Conservation (phyloP, 495 filamentous ascomycete species). For the Hyaloscypha bicolor region DNA sequence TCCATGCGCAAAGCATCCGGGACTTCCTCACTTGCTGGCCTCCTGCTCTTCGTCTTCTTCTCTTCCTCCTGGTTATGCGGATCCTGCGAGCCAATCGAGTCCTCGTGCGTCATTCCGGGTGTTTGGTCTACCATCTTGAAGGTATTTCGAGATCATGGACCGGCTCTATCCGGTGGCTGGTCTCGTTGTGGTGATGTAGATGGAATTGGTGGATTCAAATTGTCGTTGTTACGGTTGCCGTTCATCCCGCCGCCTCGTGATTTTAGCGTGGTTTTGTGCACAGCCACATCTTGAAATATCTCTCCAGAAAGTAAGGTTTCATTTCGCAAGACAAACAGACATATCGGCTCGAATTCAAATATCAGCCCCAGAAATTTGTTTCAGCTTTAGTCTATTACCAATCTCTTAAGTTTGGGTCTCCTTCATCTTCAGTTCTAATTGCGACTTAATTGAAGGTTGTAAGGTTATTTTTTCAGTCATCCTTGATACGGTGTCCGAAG, state of each 20-base stretch:
- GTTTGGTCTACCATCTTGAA: conserved; percentile 29
- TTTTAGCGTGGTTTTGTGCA: conserved; percentile 24
- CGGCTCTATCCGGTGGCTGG: conserved; percentile 21
- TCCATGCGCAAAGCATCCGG: not conserved
- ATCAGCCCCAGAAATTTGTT: no score
- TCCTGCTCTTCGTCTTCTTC: conserved; percentile 83
- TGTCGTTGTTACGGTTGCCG: conserved; percentile 17
- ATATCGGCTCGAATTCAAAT: no score
- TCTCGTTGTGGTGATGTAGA: not conserved
- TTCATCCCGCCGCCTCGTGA: conserved; percentile 10
- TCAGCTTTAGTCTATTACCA: no score
- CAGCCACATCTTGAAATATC: conserved; percentile 18
- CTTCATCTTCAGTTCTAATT: no score
- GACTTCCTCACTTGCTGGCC: conserved; percentile 72
- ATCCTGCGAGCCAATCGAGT: conserved; percentile 48
- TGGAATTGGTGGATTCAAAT: not conserved
- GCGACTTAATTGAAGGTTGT: no score
- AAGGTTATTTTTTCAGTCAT: no score
- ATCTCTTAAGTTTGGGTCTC: no score
- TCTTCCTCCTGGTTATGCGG: conserved; percentile 29
- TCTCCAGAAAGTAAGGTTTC: not conserved
- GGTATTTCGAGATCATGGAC: conserved; percentile 26
- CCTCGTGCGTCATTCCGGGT: conserved; percentile 27
- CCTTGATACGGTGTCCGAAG: no score
- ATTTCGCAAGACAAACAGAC: not conserved